Base-by-base conservation (phyloP, 2,329 filamentous ascomycete species). In the Penicillium sp. region DNA sequence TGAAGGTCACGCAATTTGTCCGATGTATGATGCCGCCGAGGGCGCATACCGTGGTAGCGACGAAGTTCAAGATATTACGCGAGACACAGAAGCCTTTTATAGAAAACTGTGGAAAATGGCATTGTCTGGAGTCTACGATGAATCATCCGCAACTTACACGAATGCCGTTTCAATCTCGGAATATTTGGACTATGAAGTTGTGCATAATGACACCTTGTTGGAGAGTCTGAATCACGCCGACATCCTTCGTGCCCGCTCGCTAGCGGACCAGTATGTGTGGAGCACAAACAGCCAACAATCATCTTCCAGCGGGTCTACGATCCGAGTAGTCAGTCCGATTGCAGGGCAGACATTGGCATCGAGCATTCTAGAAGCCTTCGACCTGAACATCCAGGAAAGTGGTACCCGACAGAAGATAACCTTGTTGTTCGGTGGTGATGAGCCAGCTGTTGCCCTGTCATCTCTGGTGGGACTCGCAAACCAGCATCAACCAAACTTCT, bases 121-220 rank as follows among this genome's bases (percentile, higher is more conserved):
- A 49, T 73, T 86, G 21, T 68, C 74, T 2, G 78, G 73, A 1
- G 67, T 78, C 31, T 72, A 82, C 21, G 64, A 70, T 12, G 60
- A 67, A 41, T 64, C 69, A 2, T 69, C 66, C 13, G 81, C 78
- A 50, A 77, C 77, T 54, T 85, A 84, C 66, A 69, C 68, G 10
- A 81, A 85, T 56, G 83, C 84, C 2, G 78, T 80, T 59, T 66
- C 75, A 13, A 82, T 87, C 59, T 82, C 78, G 54, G 83, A 87
- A 59, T 85, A 82, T 63, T 70, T 86, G 45, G 77, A 79, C 33
- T 86, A 86, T 67, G 75, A 79, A 40, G 77, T 77, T 50, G 65
- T 74, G 19, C 83, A 87, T 70, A 84, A 86, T 62, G 64, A 66
- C 10, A 78, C 74, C 6, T 71, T 79, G 23, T 67, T 72, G 19